A percentile compares a stretch with the other conserved stretches of the same genome.
These are phyloP conservation scores for Fusarium praegraminearum DNA, from an alignment of 2,329 filamentous ascomycete genomes.

Conservation along the genomic window DNA sequence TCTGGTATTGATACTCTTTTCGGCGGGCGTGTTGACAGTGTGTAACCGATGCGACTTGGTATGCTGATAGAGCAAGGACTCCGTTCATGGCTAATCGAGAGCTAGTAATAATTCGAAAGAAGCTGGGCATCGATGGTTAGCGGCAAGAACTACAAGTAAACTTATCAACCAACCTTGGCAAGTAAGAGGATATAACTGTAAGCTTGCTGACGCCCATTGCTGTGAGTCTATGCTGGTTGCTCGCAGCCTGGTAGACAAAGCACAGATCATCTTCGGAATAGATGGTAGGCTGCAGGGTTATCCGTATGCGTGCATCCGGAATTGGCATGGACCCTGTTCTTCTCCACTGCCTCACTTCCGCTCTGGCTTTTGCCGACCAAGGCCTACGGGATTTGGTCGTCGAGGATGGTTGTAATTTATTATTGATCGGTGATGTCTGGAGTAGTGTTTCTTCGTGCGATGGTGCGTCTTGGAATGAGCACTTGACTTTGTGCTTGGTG, in stretches of 20 bases:
- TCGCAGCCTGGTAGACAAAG: constrained; percentile 32
- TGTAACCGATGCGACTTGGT: constrained; percentile 25
- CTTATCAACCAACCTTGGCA: constrained; percentile 16
- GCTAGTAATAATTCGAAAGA: constrained; percentile 22
- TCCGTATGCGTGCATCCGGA: constrained; percentile 17
- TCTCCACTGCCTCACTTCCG: constrained; percentile 35
- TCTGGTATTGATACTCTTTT: constrained; percentile 34
- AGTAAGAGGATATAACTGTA: constrained; percentile 26
- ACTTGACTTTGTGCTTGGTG: constrained; percentile 36
- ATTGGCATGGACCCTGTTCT: constrained; percentile 33
- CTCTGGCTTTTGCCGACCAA: constrained; percentile 34
- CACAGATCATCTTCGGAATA: constrained; percentile 34
- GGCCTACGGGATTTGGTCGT: constrained; percentile 8
- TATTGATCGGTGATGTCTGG: not conserved
- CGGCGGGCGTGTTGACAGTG: constrained; percentile 26
- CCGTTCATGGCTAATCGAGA: constrained; percentile 32
- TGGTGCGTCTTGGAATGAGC: constrained; percentile 24
- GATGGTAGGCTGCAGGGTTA: constrained; percentile 25
- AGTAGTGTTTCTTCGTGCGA: constrained; percentile 11
- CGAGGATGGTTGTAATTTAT: not conserved
- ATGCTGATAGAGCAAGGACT: constrained; percentile 25
- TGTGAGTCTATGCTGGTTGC: constrained; percentile 24
- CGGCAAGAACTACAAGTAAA: fast-evolving
- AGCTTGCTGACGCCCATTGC: constrained; percentile 25
- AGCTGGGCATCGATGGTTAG: constrained; percentile 1